These are phyloP conservation scores for Populus hybrid DNA, from an alignment of 441 rosid genomes.

Conservation along the genomic window DNA sequence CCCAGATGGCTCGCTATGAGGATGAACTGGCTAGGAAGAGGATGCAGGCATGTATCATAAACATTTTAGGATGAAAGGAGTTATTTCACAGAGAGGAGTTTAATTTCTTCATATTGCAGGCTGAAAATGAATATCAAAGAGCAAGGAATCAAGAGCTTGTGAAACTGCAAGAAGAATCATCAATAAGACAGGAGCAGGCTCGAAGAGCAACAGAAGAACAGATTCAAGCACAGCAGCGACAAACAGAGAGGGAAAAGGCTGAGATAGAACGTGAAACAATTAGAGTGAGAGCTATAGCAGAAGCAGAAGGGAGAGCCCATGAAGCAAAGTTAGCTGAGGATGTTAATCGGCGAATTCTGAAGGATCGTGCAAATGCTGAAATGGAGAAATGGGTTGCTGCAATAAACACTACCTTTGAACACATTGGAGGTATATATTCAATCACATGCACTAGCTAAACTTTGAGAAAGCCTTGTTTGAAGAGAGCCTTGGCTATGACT, in stretches of 20 bases:
- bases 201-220: slow-evolving; percentile 95
- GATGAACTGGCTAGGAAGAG: slow-evolving; percentile 96
- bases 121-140: slow-evolving; percentile 84
- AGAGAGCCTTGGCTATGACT: not conserved
- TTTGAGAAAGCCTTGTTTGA: not conserved
- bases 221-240: slow-evolving; percentile 91
- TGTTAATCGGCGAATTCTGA: slow-evolving; percentile 76
- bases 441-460: not conserved
- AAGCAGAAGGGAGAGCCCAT: slow-evolving; percentile 98
- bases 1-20: slow-evolving; percentile 93
- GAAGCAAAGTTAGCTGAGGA: slow-evolving; percentile 97
- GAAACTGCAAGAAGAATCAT: slow-evolving; percentile 86
- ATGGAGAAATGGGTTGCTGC: slow-evolving; percentile 98
- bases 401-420: slow-evolving; percentile 91
- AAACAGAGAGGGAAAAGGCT: slow-evolving; percentile 94
- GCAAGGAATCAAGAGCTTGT: slow-evolving; percentile 92
- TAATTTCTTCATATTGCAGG: slow-evolving; percentile 43
- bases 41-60: slow-evolving; percentile 72
- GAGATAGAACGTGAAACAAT: slow-evolving; percentile 97
- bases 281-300: slow-evolving; percentile 85
- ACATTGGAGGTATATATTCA: slow-evolving; percentile 73
- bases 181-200: slow-evolving; percentile 89
- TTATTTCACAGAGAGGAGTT: slow-evolving; percentile 12
- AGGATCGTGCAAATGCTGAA: slow-evolving; percentile 97
- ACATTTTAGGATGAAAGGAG: not conserved